Base-by-base conservation (phyloP, 352 stramenopile species). In the Pythium monospermum region DNA sequence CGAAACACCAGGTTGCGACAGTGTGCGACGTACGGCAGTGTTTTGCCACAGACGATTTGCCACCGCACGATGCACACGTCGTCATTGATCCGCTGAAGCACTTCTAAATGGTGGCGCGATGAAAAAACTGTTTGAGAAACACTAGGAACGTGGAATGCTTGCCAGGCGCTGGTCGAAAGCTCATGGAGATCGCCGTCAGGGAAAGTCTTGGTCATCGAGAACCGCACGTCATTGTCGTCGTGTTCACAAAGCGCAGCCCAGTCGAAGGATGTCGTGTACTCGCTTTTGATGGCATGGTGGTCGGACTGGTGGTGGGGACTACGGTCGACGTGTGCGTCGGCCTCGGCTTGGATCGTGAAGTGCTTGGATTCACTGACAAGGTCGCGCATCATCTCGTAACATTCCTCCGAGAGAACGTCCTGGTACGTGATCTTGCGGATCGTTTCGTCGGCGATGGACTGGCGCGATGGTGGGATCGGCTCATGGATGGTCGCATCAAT, bases 1-100 rank as follows among this genome's bases (percentile, higher is more conserved):
- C 60, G 60, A 21, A 68, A 68, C 1, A 68, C 33, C 6, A 68
- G 35, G 32, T 68, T 68, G 1, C 53, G 54, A 25, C 53, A 62
- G 22, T 50, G 35, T 15, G 35, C 38, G 2, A 62, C 48, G 43
- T 68, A 59, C 30, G 48, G 59, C 25, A 59, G 32, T 22, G 44
- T 27, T 4, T 56, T 53, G 19, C 48, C 51, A 26, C 59, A 68
- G 37, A 62, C 53, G 31, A 68, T 55, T 12, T 62, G 53, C 59
- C 60, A 64, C 12, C 49, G 53, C 23, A 68, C 42, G 27, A 68
- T 44, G 18, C 60, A 39, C 15, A 57, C 35, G 40, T 68, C 60
- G 7, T 68, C 60, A 31, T 49, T 68, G 21, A 68, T 51, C 0
- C 46, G 49, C 28, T 68, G 60, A 23, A 68, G 50, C 10, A 60